Conservation (phyloP, 129 eudicot species). For the Heracleum sosnowskyi region DNA sequence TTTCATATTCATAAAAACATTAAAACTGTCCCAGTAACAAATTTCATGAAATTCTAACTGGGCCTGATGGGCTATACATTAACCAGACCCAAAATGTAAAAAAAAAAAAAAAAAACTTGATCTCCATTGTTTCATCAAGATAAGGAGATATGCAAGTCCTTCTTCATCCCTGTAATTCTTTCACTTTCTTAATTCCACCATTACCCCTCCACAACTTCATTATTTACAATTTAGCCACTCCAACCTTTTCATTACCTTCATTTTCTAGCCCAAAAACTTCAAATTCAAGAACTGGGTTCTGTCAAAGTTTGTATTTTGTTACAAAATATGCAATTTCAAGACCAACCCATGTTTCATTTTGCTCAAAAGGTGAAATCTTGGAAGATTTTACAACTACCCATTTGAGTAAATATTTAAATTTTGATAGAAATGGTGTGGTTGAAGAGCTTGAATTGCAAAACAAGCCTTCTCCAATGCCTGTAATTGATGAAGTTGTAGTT, state of each 20-base stretch:
- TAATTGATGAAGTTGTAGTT: conserved; percentile 15
- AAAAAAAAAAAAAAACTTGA: background rate
- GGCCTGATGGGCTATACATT: background rate
- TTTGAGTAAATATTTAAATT: conserved; percentile 31
- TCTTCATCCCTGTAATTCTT: conserved; percentile 23
- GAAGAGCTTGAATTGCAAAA: conserved; percentile 69
- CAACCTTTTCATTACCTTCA: conserved; percentile 6
- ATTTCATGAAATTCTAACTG: background rate
- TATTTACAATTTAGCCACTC: conserved; percentile 17
- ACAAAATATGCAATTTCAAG: conserved; percentile 25
- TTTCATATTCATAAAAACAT: too few species aligned
- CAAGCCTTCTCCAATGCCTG: conserved; percentile 57
- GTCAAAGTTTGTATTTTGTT: conserved; percentile 12
- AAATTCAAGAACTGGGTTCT: conserved; percentile 16
- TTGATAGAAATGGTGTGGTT: conserved; percentile 18
- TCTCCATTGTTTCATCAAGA: conserved; percentile 11
- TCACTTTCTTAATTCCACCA: conserved; percentile 22
- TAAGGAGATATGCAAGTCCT: conserved; percentile 44
- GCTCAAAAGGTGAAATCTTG: conserved; percentile 48
- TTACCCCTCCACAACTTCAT: conserved; percentile 21
- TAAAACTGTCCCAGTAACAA: too few species aligned
- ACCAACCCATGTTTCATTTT: conserved; percentile 44
- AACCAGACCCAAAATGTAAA: background rate
- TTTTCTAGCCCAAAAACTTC: background rate
- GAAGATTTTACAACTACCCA: conserved; percentile 36